Percentiles rank a stretch among this genome's conserved stretches.
Evolutionary conservation across 306 rosid genomes (phyloP).

Genomic region (Vigna trinervia): DNA sequence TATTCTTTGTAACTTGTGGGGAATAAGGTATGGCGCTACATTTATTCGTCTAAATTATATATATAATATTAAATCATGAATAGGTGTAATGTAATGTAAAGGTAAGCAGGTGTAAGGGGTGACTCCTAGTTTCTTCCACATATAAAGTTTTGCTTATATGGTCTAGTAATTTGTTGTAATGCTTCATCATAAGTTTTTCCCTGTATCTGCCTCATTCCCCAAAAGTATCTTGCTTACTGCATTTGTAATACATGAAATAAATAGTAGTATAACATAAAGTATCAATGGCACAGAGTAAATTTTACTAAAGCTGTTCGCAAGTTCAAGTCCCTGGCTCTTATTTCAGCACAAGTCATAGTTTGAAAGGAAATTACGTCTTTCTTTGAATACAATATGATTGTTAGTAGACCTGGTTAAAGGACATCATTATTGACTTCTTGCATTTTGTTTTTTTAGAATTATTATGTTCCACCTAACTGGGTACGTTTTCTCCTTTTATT

Average conservation of each 20-base stretch:
- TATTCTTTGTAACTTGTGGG: constrained; percentile 96
- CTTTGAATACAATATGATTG: background rate
- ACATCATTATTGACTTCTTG: background rate
- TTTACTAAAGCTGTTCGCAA: constrained; percentile 4
- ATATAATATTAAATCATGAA: constrained; percentile 52
- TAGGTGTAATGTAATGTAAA: constrained; percentile 64
- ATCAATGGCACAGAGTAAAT: constrained; percentile 7
- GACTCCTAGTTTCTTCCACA: constrained; percentile 63
- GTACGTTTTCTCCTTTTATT: background rate
- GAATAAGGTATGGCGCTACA: constrained; percentile 76
- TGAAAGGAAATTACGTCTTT: background rate
- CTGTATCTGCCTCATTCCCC: constrained; percentile 44
- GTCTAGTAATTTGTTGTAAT: constrained; percentile 51
- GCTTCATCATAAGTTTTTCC: constrained; percentile 45
- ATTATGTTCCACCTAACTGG: background rate
- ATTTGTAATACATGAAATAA: constrained; percentile 41
- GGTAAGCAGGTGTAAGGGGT: constrained; percentile 62
- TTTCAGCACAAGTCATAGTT: background rate
- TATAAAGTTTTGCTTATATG: constrained; percentile 65
- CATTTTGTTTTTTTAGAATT: background rate
- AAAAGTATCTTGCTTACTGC: constrained; percentile 31
- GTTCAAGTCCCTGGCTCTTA: background rate
- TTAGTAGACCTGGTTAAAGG: background rate
- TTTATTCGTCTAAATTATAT: constrained; percentile 52
- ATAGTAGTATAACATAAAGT: constrained; percentile 23